Evolutionary conservation across 805 yeast species (phyloP).

Genomic region (Myxozyma vanderwaltii): DNA sequence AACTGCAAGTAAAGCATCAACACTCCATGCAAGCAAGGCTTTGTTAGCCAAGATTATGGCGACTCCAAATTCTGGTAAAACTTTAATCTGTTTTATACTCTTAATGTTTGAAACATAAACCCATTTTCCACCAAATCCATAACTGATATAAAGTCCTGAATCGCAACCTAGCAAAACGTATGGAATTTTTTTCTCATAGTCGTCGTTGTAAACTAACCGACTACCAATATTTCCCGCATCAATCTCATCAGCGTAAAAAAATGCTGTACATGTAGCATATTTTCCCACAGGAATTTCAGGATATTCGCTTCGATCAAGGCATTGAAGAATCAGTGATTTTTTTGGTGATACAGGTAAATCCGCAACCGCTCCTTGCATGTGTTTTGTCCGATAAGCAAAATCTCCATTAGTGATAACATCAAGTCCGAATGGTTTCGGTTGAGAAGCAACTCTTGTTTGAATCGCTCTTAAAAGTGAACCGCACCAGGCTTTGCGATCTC

Average conservation of each 20-base stretch:
- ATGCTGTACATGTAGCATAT: conserved; percentile 44
- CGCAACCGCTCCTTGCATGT: neutral
- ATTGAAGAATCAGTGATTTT: neutral
- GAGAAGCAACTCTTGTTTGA: conserved; percentile 41
- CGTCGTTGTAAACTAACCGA: neutral
- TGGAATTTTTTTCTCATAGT: neutral
- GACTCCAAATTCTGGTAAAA: conserved; percentile 57
- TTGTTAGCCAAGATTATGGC: conserved; percentile 63
- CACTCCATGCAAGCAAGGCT: conserved; percentile 47
- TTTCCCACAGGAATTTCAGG: neutral
- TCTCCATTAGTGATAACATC: conserved; percentile 56
- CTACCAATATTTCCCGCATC: conserved; percentile 39
- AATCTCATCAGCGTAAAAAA: conserved; percentile 51
- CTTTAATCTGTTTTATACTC: conserved; percentile 60
- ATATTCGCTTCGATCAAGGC: neutral
- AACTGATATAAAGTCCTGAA: conserved; percentile 60
- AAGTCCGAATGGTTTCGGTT: conserved; percentile 57
- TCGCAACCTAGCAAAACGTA: conserved; percentile 58
- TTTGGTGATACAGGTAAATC: neutral
- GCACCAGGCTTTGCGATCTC: conserved; percentile 63
- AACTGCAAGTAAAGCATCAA: neutral
- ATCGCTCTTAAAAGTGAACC: conserved; percentile 53
- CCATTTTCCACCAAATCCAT: conserved; percentile 49
- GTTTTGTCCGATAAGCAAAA: conserved; percentile 57
- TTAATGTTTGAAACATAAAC: conserved; percentile 55